Base-by-base conservation (phyloP, 305 asterid genomes). In the Solanum chacoense region DNA sequence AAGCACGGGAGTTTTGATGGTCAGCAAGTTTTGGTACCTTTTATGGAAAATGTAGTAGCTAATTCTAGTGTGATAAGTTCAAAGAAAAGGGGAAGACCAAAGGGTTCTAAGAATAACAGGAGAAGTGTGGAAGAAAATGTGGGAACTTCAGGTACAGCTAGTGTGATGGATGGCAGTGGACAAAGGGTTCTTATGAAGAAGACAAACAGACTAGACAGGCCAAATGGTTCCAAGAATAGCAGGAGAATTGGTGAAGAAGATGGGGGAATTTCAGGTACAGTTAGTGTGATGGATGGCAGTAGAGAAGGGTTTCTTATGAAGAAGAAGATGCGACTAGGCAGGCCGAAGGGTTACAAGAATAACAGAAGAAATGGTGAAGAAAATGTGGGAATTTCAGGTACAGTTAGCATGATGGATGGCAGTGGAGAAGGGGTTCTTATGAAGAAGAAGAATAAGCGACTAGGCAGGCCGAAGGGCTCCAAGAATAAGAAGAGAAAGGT, bases 381-480 rank as follows among this genome's bases (percentile, higher is more conserved):
- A 22, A 88, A 34, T 35, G 78, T 59, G 37, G 78, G 78, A 29
- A 88, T 11, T 78, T n/a, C 71, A 32, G 12, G 11, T 78, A 37
- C 32, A 36, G 59, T 36, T 79, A 32, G 36, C 31, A 5, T 40
- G 24, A 14, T 50, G 20, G 20, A 78, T 36, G 90, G 84, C 24
- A 34, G 72, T 71, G 90, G 83, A 7, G 71, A 36, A 37, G 14
- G n/a, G 38, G 5, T 20, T 59, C 12, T 29, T 80, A 16, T 88
- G 20, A 83, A 45, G 18, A 55, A 84, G 13, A 65, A 24, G 36
- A 88, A 59, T 20, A 59, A 79, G 72, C 59, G 16, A 74, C 26
- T 8, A 32, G 89, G 83, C 45, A 65, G 87, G 37, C 89, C 84
- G 35, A 77, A 76, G 89, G 77, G 86, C 59, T 87, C 69, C n/a